Base-by-base conservation (phyloP, 108 stramenopile species). In the Pseudonitzschia pungens region DNA sequence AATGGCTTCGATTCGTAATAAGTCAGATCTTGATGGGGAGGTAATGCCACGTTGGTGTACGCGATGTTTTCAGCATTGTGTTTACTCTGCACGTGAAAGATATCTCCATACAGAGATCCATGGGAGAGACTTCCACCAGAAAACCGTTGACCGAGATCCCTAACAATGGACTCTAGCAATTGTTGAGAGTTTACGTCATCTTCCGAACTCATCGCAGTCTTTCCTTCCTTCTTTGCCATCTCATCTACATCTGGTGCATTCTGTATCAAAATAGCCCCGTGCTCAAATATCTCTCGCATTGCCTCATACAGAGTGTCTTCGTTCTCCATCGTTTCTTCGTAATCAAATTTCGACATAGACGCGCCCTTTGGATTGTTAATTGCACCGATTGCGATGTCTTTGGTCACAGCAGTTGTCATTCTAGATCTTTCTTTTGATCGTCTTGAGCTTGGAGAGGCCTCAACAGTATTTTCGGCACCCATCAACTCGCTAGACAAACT, bases 1-100 rank as follows among this genome's bases (percentile, higher is more conserved):
- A 88, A 88, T 6, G 92, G 92, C 31, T 84, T 77, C 27, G 86
- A 87, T 82, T 93, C 92, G 65, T 89, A 93, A 68, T 90, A 93
- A 16, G 84, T 81, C 78, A 93, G 74, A 75, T 93, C 92, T 82
- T 93, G 92, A 69, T 93, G 92, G 32, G 86, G 88, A 27, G 77
- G 70, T 28, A 93, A 80, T 14, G 79, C 68, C 18, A 63, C 67
- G 0, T 83, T 80, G 2, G 92, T 91, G 69, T 89, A 91, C 7
- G 92, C 92, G 28, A 91, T 79, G 53, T 93, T 93, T 53, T 83
- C 79, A 28, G 88, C 80, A 53, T 81, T 60, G 69, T 76, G 75
- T 20, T 77, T 77, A 16, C 75, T 74, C 24, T 81, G 62, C 27
- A 93, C 92, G 42, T 87, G 87, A 76, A 93, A 93, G 31, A 84